A percentile compares a stretch with the other conserved stretches of the same genome.
Conservation (phyloP, 176 grass and related monocot species). For the Oryza glaberrima region DNA sequence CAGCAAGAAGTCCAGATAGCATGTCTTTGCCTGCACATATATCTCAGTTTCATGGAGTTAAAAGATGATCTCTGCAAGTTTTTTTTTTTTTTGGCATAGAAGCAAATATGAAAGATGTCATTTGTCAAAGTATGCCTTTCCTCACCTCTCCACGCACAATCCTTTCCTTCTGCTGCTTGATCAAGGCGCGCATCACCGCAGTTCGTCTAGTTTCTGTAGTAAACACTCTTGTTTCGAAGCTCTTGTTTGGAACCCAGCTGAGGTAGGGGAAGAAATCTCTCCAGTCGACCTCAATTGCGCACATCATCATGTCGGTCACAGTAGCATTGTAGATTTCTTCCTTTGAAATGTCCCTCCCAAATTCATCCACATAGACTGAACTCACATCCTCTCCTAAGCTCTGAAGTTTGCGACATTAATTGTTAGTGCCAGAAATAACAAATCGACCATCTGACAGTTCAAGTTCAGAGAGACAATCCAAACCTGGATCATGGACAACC, state of each 20-base stretch:
- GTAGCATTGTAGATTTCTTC: slow-evolving; percentile 60
- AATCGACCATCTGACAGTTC: background rate
- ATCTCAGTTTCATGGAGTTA: background rate
- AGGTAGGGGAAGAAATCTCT: slow-evolving; percentile 96
- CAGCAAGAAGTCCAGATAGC: slow-evolving; percentile 72
- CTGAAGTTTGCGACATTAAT: slow-evolving; percentile 41
- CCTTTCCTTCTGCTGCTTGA: slow-evolving; percentile 62
- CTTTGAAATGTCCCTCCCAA: slow-evolving; percentile 55
- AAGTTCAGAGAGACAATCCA: background rate
- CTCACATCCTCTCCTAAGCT: slow-evolving; percentile 64
- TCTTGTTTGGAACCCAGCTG: slow-evolving; percentile 73
- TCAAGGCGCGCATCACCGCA: slow-evolving; percentile 62
- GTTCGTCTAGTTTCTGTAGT: slow-evolving; percentile 43
- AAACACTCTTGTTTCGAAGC: slow-evolving; percentile 55
- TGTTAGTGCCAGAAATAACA: background rate
- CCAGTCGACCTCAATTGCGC: slow-evolving; percentile 78
- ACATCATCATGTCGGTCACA: slow-evolving; percentile 75
- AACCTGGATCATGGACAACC: slow-evolving; percentile 71
- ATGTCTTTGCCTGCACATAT: slow-evolving; percentile 47
- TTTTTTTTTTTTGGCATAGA: background rate
- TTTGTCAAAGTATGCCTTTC: background rate
- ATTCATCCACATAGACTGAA: slow-evolving; percentile 71
- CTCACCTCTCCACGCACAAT: slow-evolving; percentile 64
- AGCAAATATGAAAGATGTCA: background rate
- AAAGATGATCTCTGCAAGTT: background rate